phyloP scores from a whole-genome alignment of 495 filamentous ascomycete species.

The Cryomyces minteri region DNA sequence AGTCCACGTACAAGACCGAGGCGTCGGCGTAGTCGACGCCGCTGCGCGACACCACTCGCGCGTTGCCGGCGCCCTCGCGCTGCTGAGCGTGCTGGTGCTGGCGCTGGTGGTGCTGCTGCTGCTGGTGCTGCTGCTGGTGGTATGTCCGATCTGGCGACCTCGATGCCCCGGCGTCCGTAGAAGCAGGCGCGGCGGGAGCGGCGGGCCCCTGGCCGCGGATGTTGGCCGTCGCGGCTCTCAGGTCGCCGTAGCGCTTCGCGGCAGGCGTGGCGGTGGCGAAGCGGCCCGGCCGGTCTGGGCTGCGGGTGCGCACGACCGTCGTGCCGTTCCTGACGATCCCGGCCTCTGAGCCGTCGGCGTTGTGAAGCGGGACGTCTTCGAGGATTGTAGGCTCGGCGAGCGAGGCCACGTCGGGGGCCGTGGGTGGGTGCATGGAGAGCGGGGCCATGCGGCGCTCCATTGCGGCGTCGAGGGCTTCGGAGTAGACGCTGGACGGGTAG shows the following conservation, averaged over 20 bases:
- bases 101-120: neutral
- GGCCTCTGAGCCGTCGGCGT: neutral
- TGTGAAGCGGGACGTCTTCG: slow-evolving; percentile 1
- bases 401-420: slow-evolving; percentile 2
- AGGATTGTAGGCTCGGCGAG: slow-evolving; percentile 15
- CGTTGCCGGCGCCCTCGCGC: neutral
- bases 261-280: slow-evolving; percentile 3
- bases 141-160: neutral
- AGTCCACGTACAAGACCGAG: no score
- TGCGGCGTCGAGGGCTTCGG: neutral
- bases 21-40: slow-evolving; percentile 35
- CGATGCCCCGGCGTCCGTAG: neutral
- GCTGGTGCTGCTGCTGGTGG: no score
- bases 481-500: neutral
- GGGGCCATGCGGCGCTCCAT: slow-evolving; percentile 1
- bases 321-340: neutral
- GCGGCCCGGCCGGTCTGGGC: neutral
- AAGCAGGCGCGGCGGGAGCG: neutral
- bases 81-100: neutral
- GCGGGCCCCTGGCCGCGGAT: slow-evolving; percentile 3
- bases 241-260: slow-evolving; percentile 20
- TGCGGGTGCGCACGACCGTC: neutral
- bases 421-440: slow-evolving; percentile 12
- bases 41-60: slow-evolving; percentile 11
- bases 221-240: slow-evolving; percentile 17